Evolutionary conservation across 106 monocot species (phyloP), one percentile per base, ranked within the genome.

Genomic region (Dendrobium officinale): DNA sequence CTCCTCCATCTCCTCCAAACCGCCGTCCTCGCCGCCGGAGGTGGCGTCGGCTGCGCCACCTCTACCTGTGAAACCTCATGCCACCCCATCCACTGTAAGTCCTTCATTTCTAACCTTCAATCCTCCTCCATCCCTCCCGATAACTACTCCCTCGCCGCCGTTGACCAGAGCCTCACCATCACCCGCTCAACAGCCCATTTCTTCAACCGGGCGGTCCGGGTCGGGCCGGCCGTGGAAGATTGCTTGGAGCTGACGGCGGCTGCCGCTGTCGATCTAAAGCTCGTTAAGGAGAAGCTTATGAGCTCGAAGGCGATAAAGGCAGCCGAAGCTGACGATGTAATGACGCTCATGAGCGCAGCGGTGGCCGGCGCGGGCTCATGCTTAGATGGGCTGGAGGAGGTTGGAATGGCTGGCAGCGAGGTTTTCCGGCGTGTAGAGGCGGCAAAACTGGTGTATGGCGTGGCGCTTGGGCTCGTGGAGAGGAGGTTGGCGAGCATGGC

Each of bases 341-440:
- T 41, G 74, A 74, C 42, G 74, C 17, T 74, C 4, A 16, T 74
- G 74, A 42, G 19, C 42, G 43, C 74, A 19, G 74, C 18, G 0
- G 42, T 33, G 1, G 43, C 42, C 43, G 42, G 42, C 18, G 43
- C 74, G 0, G 9, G 31, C 1, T 19, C 74, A 19, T 74, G 74
- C 10, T 43, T 74, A 6, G 74, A 74, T 42, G 74, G 74, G 18
- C 74, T 74, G 42, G 74, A 42, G 19, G 74, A 74, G 41, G 42
- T 7, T 6, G 40, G 42, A 6, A 18, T 74, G 74, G 10, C 43
- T 43, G 19, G 43, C 42, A 42, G 42, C 2, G 74, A 74, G 19
- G 4, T 43, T 17, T 74, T 42, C 74, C 43, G 74, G 42, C 74
- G 20, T 4, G 42, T 43, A 2, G 19, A 43, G 41, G 42, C 9